These are phyloP conservation scores for Backusella tuberculispora DNA, from an alignment of 192 early-diverging fungal genomes.

Conservation along the genomic window DNA sequence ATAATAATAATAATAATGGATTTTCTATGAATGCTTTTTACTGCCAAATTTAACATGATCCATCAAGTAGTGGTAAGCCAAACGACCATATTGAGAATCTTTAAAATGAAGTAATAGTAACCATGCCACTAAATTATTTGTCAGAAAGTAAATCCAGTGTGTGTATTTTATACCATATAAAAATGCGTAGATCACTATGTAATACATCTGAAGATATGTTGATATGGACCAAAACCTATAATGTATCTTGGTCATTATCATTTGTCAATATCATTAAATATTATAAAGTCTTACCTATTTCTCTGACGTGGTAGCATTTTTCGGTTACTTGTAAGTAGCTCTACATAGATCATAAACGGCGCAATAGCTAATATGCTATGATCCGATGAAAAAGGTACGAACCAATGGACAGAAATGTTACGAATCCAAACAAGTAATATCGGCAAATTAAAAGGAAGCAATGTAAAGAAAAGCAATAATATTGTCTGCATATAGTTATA, in stretches of 20 bases:
- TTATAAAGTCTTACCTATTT: conserved; percentile 50
- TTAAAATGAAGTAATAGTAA: conserved; percentile 41
- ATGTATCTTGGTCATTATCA: conserved; percentile 40
- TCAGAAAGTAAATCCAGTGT: conserved; percentile 59
- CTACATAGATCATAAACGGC: conserved; percentile 63
- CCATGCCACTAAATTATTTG: conserved; percentile 47
- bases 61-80: conserved; percentile 32
- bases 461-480: conserved; percentile 68
- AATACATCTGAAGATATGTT: conserved; percentile 47
- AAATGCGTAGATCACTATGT: conserved; percentile 51
- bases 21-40: conserved; percentile 40
- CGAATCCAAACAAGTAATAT: conserved; percentile 82
- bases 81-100: conserved; percentile 35
- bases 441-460: conserved; percentile 75
- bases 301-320: conserved; percentile 62
- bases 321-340: conserved; percentile 49
- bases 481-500: conserved; percentile 70
- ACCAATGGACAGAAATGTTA: conserved; percentile 81
- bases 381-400: conserved; percentile 78
- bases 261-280: conserved; percentile 50
- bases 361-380: conserved; percentile 65
- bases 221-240: conserved; percentile 33
- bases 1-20: neutral
- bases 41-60: conserved; percentile 33
- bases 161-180: conserved; percentile 64